A percentile compares a stretch with the other conserved stretches of the same genome.
Conservation (phyloP, 2,329 filamentous ascomycete species). For the Trichoderma sp. region DNA sequence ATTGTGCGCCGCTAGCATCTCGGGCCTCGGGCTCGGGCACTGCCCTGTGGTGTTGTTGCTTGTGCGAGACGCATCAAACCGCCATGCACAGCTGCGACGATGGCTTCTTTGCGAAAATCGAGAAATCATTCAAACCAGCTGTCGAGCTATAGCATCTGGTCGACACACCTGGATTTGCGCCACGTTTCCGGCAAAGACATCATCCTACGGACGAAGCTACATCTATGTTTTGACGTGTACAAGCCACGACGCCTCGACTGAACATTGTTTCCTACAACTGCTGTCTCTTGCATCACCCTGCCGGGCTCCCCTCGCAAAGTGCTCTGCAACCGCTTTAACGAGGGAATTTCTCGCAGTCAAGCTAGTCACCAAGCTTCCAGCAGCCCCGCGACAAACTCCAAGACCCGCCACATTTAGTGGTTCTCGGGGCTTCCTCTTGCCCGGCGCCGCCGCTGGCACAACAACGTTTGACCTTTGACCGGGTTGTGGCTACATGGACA, state of each 20-base stretch:
- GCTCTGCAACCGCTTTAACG: constrained; percentile 10
- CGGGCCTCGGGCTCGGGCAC: neutral
- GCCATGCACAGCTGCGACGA: neutral
- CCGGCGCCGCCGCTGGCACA: neutral
- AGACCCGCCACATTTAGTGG: constrained; percentile 22
- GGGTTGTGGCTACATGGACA: neutral
- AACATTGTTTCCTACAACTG: neutral
- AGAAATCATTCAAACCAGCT: neutral
- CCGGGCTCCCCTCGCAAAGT: neutral
- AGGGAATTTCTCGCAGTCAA: constrained; percentile 24
- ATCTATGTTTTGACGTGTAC: too few species aligned
- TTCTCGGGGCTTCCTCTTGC: neutral
- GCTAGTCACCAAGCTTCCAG: constrained; percentile 8
- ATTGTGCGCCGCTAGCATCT: neutral
- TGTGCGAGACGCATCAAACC: neutral
- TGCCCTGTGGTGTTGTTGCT: neutral
- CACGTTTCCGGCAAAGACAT: neutral
- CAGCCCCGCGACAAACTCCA: constrained; percentile 22
- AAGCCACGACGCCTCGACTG: neutral
- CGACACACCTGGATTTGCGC: neutral
- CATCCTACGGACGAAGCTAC: neutral
- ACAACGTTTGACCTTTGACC: constrained; percentile 15
- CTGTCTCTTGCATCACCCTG: neutral
- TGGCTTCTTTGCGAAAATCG: neutral
- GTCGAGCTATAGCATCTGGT: neutral